Base-by-base conservation (phyloP, 371 early-diverging fungal species). In the Mortierella sp. region DNA sequence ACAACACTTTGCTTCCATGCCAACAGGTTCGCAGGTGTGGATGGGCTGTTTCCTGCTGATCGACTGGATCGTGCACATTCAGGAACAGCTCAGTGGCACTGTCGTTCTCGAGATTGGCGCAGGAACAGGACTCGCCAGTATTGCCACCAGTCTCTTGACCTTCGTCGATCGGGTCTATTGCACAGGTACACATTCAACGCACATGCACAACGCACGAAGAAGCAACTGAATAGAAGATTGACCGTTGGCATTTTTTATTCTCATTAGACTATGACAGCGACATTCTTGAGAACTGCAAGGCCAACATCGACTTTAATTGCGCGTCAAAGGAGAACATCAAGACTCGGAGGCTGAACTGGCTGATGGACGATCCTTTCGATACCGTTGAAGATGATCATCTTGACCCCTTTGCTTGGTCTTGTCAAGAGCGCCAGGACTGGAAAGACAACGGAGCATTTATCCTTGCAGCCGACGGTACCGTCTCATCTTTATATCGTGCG, bases 381-480 rank as follows among this genome's bases (percentile, higher is more conserved):
- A 19, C 61, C 2, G 3, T 50, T 1, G 69, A 53, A 11, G 61
- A 21, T 16, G 28, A 21, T 6, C 34, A 19, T 16, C 21, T 31
- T 2, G 83, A 83, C 50, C 53, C 40, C 5, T 83, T 75, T 40
- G 55, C 55, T 5, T 83, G 84, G 84, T 57, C 50, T 0, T 28
- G 4, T 6, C 46, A 67, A n/a, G 84, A 83, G 1, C 28, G 53
- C 8, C 59, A 55, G 26, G 74, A 77, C 24, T 83, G 84, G 84
- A 76, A 26, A 44, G 54, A 19, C 21, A 74, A 80, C 19, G 84
- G 84, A 5, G 71, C 84, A 4, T 77, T 77, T 21, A 69, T 83
- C 69, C 51, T 83, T 73, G 84, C 77, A 37, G 80, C 84, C 48
- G 84, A 83, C 46, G 84, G 84, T 83, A 83, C 69, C 40, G 28